Conservation (phyloP, 2,329 filamentous ascomycete species). For the Metarhizium sp. region DNA sequence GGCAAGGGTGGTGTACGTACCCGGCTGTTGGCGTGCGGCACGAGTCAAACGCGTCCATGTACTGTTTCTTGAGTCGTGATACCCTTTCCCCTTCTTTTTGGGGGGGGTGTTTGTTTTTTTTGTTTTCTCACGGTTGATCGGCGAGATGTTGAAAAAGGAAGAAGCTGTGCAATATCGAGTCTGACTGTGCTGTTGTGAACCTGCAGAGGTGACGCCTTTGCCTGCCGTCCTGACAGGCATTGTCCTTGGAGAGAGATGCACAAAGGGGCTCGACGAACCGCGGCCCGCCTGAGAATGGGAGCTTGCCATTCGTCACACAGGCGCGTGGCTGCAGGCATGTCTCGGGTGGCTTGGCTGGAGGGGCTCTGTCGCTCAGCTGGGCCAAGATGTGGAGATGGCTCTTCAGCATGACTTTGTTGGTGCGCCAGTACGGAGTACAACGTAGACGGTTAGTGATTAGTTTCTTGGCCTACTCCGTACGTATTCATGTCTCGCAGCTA, state of each 20-base stretch:
- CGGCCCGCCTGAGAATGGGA: neutral
- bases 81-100: neutral
- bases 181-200: no score
- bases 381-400: neutral
- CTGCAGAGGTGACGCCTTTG: no score
- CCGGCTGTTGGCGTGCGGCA: neutral
- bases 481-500: no score
- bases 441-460: no score
- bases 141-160: neutral
- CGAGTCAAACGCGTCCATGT: neutral
- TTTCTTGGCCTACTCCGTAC: no score
- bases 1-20: no score
- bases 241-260: no score
- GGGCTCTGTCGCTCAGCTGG: neutral
- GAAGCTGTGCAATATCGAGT: no score
- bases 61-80: constrained; percentile 1
- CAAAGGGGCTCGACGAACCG: neutral
- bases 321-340: constrained; percentile 9
- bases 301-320: constrained; percentile 7
- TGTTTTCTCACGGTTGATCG: neutral
- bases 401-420: no score
- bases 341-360: neutral
- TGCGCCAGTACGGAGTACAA: no score
- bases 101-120: neutral
- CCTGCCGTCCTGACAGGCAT: no score